Evolutionary conservation across 2,329 filamentous ascomycete species (phyloP), one percentile per base, ranked within the genome.

Genomic region (Penicillium sp.): DNA sequence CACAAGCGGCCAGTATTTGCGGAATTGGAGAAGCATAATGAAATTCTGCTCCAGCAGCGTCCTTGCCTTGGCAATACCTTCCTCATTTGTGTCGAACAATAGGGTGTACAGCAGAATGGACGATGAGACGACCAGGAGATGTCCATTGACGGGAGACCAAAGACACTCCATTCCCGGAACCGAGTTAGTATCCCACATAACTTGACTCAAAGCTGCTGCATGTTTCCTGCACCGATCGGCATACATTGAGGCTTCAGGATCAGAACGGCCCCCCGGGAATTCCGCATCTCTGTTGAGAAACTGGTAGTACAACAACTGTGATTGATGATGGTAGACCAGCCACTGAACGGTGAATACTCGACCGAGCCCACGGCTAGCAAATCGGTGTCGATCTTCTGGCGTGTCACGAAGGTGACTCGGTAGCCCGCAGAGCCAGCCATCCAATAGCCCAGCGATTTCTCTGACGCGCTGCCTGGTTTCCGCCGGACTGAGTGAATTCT

Each of bases 141-240:
- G 52, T 8, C 58, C 58, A 31, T 60, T 60, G 23, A 60, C 58
- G 1, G 58, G 52, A 3, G 58, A 60, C 58, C 58, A 60, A 19
- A 60, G 47, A 31, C 58, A 60, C 45, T 60, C 58, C 51, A 56
- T 26, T 9, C 58, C 58, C 21, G 45, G 31, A 7, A 21, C 23
- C 5, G 58, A 60, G n/a, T 60, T 50, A 6, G 58, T 60, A 38
- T 60, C 52, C 58, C 58, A 60, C 46, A 60, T 56, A 7, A 60
- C 53, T 26, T 60, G 45, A 35, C 58, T 60, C 2, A 60, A 31
- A 1, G 58, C 58, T 5, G 45, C 50, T 2, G 52, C 51, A 51
- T 60, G 58, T n/a, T 46, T 35, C 41, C 50, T 60, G 45, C 58
- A 60, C 15, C 58, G 52, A 11, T 52, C 58, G 26, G 58, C 58